Conservation (phyloP, 1,284 basidiomycete species). For the Rhodotorula sp. region DNA sequence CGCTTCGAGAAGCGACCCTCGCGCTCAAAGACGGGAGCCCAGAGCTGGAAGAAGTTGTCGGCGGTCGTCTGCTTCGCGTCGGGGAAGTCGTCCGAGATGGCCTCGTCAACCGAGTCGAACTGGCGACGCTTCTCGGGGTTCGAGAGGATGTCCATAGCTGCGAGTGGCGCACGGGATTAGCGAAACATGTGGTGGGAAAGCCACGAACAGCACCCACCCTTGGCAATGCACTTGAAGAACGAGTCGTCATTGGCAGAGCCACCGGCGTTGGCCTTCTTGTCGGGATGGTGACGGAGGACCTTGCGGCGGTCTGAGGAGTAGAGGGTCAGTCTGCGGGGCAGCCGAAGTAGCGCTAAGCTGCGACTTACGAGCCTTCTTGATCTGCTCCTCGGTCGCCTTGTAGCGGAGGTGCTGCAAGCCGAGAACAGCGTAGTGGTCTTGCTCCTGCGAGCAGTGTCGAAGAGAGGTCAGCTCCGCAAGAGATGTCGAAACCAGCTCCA, state of each 20-base stretch:
- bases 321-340: background rate
- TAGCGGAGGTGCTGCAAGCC: constrained; percentile 88
- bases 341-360: background rate
- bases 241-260: constrained; percentile 86
- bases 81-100: constrained; percentile 75
- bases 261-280: constrained; percentile 83
- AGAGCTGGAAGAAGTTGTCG: constrained; percentile 64
- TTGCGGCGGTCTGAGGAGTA: constrained; percentile 79
- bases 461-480: background rate
- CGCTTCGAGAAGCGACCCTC: constrained; percentile 87
- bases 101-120: constrained; percentile 94
- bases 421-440: constrained; percentile 96
- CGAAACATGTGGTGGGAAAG: too few species aligned
- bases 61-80: constrained; percentile 60
- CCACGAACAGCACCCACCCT: constrained; percentile 52
- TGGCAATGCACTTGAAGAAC: constrained; percentile 99
- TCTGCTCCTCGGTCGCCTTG: constrained; percentile 84
- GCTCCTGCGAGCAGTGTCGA: constrained; percentile 62
- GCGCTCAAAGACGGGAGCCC: constrained; percentile 78
- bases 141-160: constrained; percentile 72
- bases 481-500: background rate
- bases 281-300: constrained; percentile 97
- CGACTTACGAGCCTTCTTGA: constrained; percentile 88
- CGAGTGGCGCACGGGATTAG: too few species aligned
- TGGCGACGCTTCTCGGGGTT: constrained; percentile 84